Percentiles rank a stretch among this genome's conserved stretches.
phyloP scores from a whole-genome alignment of 805 yeast species.

The Spathaspora boniae region DNA sequence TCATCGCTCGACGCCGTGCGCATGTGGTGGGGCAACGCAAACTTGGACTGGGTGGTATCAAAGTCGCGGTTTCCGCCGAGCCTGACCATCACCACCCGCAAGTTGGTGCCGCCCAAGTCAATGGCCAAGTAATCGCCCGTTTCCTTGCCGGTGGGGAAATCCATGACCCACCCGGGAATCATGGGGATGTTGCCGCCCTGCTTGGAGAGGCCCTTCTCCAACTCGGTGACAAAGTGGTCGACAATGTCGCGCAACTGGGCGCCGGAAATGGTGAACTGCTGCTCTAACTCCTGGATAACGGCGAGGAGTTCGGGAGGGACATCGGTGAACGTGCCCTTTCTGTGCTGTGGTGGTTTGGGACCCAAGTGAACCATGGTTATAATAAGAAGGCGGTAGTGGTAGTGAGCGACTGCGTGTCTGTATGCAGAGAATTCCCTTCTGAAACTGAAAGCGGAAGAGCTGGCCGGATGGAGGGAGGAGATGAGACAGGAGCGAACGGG shows the following conservation, averaged over 20 bases:
- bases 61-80: slow-evolving; percentile 81
- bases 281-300: slow-evolving; percentile 57
- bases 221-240: slow-evolving; percentile 72
- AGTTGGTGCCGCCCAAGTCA: slow-evolving; percentile 96
- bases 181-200: slow-evolving; percentile 88
- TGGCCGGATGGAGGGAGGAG: no score
- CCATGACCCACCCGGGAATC: slow-evolving; percentile 97
- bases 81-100: slow-evolving; percentile 85
- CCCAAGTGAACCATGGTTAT: slow-evolving; percentile 75
- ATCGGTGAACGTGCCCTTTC: slow-evolving; percentile 61
- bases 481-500: no score
- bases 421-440: no score
- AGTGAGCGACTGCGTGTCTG: no score
- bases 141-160: slow-evolving; percentile 89
- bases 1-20: slow-evolving; percentile 77
- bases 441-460: no score
- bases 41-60: slow-evolving; percentile 84
- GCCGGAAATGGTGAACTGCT: slow-evolving; percentile 57
- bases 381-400: no score
- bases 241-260: slow-evolving; percentile 63
- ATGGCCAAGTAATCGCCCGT: slow-evolving; percentile 87
- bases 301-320: slow-evolving; percentile 61
- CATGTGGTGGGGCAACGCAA: slow-evolving; percentile 68
- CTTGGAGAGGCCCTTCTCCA: slow-evolving; percentile 74
- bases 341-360: slow-evolving; percentile 77